These are phyloP conservation scores for Yamadazyma songkhlaensis DNA, from an alignment of 1,139 yeast genomes.

Conservation along the genomic window DNA sequence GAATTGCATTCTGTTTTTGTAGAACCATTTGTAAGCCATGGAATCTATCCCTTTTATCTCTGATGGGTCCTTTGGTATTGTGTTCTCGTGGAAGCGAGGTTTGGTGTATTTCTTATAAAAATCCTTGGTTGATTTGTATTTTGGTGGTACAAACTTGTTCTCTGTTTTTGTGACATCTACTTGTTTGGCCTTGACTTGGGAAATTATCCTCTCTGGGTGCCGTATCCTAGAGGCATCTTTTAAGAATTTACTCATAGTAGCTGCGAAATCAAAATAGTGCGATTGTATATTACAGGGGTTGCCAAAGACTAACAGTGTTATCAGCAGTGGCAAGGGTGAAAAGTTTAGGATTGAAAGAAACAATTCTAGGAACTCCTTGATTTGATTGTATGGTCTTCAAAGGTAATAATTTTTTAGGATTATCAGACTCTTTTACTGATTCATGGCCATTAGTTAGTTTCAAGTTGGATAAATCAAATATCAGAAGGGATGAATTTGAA, in stretches of 20 bases:
- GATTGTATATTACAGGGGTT: conserved; percentile 18
- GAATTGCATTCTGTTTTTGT: conserved; percentile 12
- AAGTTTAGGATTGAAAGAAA: conserved; percentile 75
- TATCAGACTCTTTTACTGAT: conserved; percentile 15
- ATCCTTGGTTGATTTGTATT: conserved; percentile 5
- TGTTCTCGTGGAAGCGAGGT: conserved; percentile 11
- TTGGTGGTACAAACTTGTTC: conserved; percentile 3
- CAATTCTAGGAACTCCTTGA: conserved; percentile 53
- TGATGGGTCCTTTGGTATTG: conserved; percentile 25
- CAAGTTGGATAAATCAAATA: conserved; percentile 59
- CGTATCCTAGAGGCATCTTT: conserved; percentile 6
- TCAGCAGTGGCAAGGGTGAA: conserved; percentile 84
- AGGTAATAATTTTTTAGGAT: conserved; percentile 24
- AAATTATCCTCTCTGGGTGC: conserved; percentile 3
- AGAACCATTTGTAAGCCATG: conserved; percentile 18
- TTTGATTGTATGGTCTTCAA: conserved; percentile 22
- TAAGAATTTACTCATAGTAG: conserved; percentile 5
- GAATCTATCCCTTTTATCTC: conserved; percentile 41
- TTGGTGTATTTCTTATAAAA: conserved; percentile 6
- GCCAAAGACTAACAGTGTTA: conserved; percentile 44
- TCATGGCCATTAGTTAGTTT: conserved; percentile 26
- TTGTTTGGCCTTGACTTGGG: not conserved
- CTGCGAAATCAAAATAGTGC: not conserved
- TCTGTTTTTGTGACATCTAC: not conserved
- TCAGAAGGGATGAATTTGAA: conserved; percentile 51